phyloP scores from a whole-genome alignment of 768 basidiomycete genomes.

The Naganishia vaughanmartiniae region DNA sequence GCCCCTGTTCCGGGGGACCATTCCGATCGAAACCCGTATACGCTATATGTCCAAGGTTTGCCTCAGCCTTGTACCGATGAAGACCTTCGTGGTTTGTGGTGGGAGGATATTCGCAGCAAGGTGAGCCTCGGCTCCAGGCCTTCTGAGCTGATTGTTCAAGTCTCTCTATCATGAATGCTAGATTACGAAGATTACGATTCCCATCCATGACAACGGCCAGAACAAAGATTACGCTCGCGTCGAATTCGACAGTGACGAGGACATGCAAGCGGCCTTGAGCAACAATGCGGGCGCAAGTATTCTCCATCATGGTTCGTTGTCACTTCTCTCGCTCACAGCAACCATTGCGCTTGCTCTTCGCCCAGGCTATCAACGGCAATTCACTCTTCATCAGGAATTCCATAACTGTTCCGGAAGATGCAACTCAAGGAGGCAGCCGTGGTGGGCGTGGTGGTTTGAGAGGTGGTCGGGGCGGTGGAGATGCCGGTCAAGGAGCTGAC shows the following conservation, averaged over 20 bases:
- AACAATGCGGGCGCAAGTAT: slow-evolving; percentile 67
- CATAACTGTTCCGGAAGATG: too few relatives aligned
- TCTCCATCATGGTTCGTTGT: too few relatives aligned
- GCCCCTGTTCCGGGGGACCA: too few relatives aligned
- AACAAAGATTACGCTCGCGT: slow-evolving; percentile 68
- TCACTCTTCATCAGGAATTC: too few relatives aligned
- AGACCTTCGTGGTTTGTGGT: slow-evolving; percentile 37
- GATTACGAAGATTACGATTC: slow-evolving; percentile 44
- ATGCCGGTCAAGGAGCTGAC: too few relatives aligned
- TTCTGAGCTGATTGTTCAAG: slow-evolving; percentile 54
- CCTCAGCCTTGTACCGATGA: slow-evolving; percentile 39
- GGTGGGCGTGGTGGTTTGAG: too few relatives aligned
- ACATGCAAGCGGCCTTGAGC: slow-evolving; percentile 74
- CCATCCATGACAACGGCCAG: slow-evolving; percentile 36
- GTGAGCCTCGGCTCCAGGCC: slow-evolving; percentile 22
- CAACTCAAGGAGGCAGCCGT: too few relatives aligned
- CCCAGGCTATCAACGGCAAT: too few relatives aligned
- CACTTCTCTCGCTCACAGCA: too few relatives aligned
- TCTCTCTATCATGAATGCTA: slow-evolving; percentile 12
- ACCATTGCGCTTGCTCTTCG: too few relatives aligned
- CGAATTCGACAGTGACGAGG: slow-evolving; percentile 83
- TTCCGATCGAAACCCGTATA: slow-evolving; percentile 34
- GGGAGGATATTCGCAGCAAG: slow-evolving; percentile 33
- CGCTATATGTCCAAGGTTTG: slow-evolving; percentile 44
- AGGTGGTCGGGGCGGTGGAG: too few relatives aligned